Evolutionary conservation across 2,329 filamentous ascomycete species (phyloP).

Genomic region (Stagonosporopsis tanaceti): DNA sequence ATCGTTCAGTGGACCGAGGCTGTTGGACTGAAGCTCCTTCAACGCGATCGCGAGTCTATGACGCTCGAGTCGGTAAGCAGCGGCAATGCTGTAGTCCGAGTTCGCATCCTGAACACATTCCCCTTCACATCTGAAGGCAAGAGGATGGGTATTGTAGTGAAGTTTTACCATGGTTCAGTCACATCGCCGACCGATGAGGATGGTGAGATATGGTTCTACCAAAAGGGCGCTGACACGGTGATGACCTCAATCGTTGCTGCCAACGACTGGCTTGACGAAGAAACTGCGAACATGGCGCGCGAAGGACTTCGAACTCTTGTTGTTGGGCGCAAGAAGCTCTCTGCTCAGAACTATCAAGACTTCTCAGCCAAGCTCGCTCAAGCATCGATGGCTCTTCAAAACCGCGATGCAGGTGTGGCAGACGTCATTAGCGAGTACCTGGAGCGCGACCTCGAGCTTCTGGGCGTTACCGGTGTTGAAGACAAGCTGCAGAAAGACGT

Average conservation of each 20-base stretch:
- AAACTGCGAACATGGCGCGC: slow-evolving; percentile 99
- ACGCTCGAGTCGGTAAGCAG: slow-evolving; percentile 78
- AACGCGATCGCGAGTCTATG: slow-evolving; percentile 88
- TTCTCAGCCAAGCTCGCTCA: slow-evolving; percentile 79
- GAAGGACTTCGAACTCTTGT: slow-evolving; percentile 94
- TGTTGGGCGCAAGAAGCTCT: slow-evolving; percentile 89
- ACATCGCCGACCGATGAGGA: slow-evolving; percentile 58
- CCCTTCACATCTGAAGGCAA: slow-evolving; percentile 98
- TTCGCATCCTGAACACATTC: slow-evolving; percentile 91
- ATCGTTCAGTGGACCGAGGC: slow-evolving; percentile 96
- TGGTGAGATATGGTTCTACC: slow-evolving; percentile 96
- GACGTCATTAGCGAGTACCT: slow-evolving; percentile 80
- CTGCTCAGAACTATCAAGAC: slow-evolving; percentile 77
- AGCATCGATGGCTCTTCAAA: slow-evolving; percentile 80
- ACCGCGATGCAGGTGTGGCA: slow-evolving; percentile 83
- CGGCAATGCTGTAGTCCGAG: slow-evolving; percentile 78
- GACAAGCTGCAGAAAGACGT: slow-evolving; percentile 96
- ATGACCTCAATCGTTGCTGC: slow-evolving; percentile 95
- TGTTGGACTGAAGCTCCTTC: slow-evolving; percentile 82
- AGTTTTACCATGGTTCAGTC: slow-evolving; percentile 66
- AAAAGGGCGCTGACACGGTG: slow-evolving; percentile 97
- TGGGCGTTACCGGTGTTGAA: slow-evolving; percentile 97
- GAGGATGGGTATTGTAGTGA: slow-evolving; percentile 95
- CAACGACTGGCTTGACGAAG: slow-evolving; percentile 98
- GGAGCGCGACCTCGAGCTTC: slow-evolving; percentile 86